A percentile compares a stretch with the other conserved stretches of the same genome.
Evolutionary conservation across 805 yeast species (phyloP).

Genomic region (Saturnispora saitoi): DNA sequence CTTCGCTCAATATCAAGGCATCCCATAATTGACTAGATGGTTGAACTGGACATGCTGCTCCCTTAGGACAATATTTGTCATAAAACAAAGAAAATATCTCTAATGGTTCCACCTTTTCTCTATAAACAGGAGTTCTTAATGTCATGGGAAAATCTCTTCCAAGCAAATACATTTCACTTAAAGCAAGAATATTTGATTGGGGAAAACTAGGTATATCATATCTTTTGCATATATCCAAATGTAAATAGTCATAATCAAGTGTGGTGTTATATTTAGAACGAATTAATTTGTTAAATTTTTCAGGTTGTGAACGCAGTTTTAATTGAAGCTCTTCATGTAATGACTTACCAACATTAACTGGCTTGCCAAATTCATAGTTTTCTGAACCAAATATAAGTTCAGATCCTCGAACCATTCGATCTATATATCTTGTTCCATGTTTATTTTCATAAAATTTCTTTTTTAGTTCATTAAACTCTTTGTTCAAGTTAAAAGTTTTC

Average conservation of each 20-base stretch:
- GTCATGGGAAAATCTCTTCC: conserved; percentile 35
- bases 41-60: background rate
- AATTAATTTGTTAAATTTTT: background rate
- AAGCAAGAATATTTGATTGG: conserved; percentile 31
- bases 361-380: background rate
- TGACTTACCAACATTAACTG: background rate
- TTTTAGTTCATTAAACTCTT: conserved; percentile 14
- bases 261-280: background rate
- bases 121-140: conserved; percentile 35
- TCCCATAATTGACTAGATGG: conserved; percentile 10
- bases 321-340: background rate
- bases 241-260: conserved; percentile 16
- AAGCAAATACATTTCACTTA: conserved; percentile 35
- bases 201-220: background rate
- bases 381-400: background rate
- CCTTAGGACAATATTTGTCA: conserved; percentile 19
- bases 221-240: conserved; percentile 13
- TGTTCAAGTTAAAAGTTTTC: conserved; percentile 9
- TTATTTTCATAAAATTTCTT: conserved; percentile 5
- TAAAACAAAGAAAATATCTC: conserved; percentile 29
- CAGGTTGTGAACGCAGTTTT: background rate
- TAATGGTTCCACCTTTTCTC: conserved; percentile 12
- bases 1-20: conserved; percentile 9
- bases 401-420: background rate
- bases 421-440: conserved; percentile 1